Conservation (phyloP, 2,329 filamentous ascomycete genomes). For the Colletotrichum euphorbiae region DNA sequence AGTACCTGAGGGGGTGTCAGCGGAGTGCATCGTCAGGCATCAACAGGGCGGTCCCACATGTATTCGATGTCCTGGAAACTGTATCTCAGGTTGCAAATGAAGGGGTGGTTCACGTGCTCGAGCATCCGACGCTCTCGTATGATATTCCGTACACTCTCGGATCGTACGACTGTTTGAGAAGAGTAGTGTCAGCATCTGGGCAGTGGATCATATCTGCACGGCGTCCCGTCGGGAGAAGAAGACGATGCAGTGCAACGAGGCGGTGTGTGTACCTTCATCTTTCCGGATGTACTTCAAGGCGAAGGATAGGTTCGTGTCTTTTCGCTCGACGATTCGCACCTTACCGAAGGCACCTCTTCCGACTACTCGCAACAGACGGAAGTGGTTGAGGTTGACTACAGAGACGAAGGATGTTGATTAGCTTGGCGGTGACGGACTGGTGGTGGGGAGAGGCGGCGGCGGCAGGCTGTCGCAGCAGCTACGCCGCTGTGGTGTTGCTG, state of each 20-base stretch:
- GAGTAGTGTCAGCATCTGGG: conserved; percentile 36
- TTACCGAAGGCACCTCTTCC: conserved; percentile 99
- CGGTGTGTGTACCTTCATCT: conserved; percentile 81
- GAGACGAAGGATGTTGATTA: conserved; percentile 21
- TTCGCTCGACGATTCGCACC: conserved; percentile 97
- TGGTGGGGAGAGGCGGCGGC: conserved; percentile 17
- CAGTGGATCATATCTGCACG: not conserved
- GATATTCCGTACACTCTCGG: conserved; percentile 97
- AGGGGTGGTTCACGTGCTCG: conserved; percentile 96
- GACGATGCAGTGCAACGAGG: conserved; percentile 10
- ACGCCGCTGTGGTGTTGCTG: not conserved
- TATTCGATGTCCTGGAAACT: conserved; percentile 99
- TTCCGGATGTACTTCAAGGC: conserved; percentile 98
- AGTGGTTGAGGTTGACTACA: conserved; percentile 95
- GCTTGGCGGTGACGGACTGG: conserved; percentile 25
- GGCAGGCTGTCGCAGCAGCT: not conserved
- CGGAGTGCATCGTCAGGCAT: not conserved
- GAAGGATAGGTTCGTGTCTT: conserved; percentile 93
- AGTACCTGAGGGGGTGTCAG: conserved; percentile 76
- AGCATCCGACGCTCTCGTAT: conserved; percentile 98
- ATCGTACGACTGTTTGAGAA: conserved; percentile 80
- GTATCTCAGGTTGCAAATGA: conserved; percentile 97
- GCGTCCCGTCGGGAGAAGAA: not conserved
- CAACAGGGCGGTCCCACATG: conserved; percentile 71
- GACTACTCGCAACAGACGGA: conserved; percentile 92